phyloP scores from a whole-genome alignment of 192 early-diverging fungal genomes.

The Haplosporangium gracile region DNA sequence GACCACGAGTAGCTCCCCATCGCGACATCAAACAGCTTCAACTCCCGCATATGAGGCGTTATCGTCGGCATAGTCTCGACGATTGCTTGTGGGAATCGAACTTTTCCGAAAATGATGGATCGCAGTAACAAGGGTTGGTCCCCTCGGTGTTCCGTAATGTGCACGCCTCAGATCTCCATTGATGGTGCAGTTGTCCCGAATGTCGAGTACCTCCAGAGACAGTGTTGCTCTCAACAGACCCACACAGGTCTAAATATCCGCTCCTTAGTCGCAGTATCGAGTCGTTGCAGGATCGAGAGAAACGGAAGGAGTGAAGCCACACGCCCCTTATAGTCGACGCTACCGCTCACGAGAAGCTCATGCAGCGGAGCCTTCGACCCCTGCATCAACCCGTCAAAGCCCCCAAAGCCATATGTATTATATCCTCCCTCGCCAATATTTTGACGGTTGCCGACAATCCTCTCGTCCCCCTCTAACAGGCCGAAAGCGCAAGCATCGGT shows the following conservation, averaged over 20 bases:
- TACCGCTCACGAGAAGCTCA: neutral
- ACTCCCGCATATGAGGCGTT: neutral
- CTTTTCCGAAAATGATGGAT: neutral
- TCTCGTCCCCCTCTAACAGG: neutral
- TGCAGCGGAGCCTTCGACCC: neutral
- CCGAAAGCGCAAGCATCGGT: neutral
- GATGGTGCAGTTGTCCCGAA: neutral
- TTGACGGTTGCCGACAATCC: neutral
- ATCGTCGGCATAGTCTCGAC: neutral
- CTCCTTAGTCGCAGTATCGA: neutral
- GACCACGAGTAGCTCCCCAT: neutral
- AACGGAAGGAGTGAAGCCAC: neutral
- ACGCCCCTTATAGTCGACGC: neutral
- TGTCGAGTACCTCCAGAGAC: neutral
- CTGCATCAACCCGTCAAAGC: neutral
- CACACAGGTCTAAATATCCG: neutral
- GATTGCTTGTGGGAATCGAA: neutral
- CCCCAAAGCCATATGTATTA: neutral
- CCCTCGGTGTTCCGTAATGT: neutral
- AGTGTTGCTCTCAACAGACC: neutral
- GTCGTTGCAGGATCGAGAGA: neutral
- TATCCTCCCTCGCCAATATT: neutral
- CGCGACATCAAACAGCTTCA: neutral
- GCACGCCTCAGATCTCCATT: neutral
- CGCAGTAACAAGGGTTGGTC: neutral